A percentile compares a stretch with the other conserved stretches of the same genome.
These are phyloP conservation scores for Ceratocystis destructans DNA, from an alignment of 2,329 filamentous ascomycete genomes.

Conservation along the genomic window DNA sequence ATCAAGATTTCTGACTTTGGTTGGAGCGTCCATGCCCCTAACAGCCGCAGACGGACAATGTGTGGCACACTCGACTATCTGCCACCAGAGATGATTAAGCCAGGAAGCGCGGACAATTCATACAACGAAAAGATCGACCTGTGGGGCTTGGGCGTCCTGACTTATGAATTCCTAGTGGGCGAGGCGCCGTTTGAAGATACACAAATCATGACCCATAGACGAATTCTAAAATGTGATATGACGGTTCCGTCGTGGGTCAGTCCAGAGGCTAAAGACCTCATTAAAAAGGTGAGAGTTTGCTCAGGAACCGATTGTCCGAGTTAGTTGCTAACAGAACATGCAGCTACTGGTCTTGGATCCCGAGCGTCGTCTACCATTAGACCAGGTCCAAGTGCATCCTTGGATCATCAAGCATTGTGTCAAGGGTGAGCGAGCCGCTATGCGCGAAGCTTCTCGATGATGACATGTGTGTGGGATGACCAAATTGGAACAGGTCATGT, in stretches of 20 bases:
- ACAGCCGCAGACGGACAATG: constrained; percentile 85
- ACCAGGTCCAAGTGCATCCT: constrained; percentile 77
- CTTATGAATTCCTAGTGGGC: constrained; percentile 90
- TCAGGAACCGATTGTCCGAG: not conserved
- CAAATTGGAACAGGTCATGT: constrained; percentile 13
- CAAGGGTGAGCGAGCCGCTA: constrained; percentile 42
- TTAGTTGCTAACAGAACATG: constrained; percentile 2
- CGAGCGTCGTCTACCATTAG: constrained; percentile 79
- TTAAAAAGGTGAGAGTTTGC: constrained; percentile 57
- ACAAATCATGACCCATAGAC: constrained; percentile 80
- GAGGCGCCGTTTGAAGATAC: constrained; percentile 96
- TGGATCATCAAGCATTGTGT: constrained; percentile 96
- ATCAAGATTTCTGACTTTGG: constrained; percentile 98
- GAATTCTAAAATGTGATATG: constrained; percentile 85
- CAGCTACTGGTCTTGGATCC: constrained; percentile 83
- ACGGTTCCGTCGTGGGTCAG: constrained; percentile 82
- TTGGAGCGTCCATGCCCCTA: constrained; percentile 95
- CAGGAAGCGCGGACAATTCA: constrained; percentile 66
- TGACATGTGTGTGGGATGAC: constrained; percentile 8
- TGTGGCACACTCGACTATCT: constrained; percentile 96
- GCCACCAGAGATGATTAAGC: constrained; percentile 92
- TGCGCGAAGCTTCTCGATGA: constrained; percentile 33
- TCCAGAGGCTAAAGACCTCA: constrained; percentile 77
- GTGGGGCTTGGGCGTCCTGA: constrained; percentile 89
- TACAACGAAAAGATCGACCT: constrained; percentile 94